A percentile compares a stretch with the other conserved stretches of the same genome.
These are phyloP conservation scores for Teratosphaeria epicoccoides DNA, from an alignment of 2,329 filamentous ascomycete species.

Conservation along the genomic window DNA sequence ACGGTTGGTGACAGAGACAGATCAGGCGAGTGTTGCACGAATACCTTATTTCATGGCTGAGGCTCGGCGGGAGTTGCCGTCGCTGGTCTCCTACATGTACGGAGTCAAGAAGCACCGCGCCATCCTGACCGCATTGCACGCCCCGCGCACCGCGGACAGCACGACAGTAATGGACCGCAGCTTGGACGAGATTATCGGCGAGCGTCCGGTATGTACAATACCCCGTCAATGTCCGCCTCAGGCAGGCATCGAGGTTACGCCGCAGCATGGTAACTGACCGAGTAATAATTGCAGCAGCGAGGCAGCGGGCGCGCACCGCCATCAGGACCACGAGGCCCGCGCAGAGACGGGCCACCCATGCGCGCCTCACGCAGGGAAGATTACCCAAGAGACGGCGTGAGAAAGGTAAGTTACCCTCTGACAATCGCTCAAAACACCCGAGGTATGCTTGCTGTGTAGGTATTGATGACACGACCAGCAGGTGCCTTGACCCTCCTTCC, in stretches of 20 bases:
- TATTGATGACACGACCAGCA: conserved; percentile 5
- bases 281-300: conserved; percentile 9
- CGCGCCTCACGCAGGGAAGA: conserved; percentile 37
- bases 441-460: no score
- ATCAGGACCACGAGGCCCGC: conserved; percentile 7
- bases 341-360: conserved; percentile 45
- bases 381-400: conserved; percentile 71
- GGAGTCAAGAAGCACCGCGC: not conserved
- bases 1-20: no score
- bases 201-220: conserved; percentile 43
- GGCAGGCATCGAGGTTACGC: conserved; percentile 6
- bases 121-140: not conserved
- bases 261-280: not conserved
- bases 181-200: conserved; percentile 53
- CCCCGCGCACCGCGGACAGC: not conserved
- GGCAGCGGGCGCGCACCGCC: conserved; percentile 7
- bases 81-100: no score
- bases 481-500: conserved; percentile 33
- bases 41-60: no score
- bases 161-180: conserved; percentile 54
- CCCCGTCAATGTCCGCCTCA: not conserved
- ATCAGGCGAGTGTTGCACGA: no score
- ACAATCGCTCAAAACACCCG: no score
- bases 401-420: conserved; percentile 56
- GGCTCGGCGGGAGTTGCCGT: not conserved